Percentiles rank a stretch among this genome's conserved stretches.
Conservation (phyloP, 768 basidiomycete species). For the Cyclocybe cylindracea region DNA sequence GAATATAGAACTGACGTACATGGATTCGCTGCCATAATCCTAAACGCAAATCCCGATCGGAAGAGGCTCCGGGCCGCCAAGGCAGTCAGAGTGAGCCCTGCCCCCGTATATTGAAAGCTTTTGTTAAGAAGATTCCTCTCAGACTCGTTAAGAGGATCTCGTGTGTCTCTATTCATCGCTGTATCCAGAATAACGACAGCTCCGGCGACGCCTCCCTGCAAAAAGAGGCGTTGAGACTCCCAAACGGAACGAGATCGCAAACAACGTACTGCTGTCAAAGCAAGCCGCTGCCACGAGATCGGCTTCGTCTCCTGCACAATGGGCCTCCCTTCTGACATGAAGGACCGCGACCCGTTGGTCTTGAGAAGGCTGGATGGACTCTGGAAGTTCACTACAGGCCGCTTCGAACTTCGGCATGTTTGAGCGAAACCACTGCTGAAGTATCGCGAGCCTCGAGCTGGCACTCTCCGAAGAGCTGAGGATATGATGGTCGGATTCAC, state of each 20-base stretch:
- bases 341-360: conserved; percentile 39
- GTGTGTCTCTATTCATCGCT: conserved; percentile 77
- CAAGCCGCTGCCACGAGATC: conserved; percentile 35
- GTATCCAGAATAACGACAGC: conserved; percentile 63
- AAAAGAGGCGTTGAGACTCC: conserved; percentile 31
- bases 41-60: conserved; percentile 63
- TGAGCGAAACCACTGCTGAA: conserved; percentile 15
- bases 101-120: conserved; percentile 83
- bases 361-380: background rate
- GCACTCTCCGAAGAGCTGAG: conserved; percentile 5
- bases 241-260: conserved; percentile 28
- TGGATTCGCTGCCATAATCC: conserved; percentile 83
- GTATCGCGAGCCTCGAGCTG: conserved; percentile 8
- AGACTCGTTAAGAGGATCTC: conserved; percentile 58
- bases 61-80: conserved; percentile 80
- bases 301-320: conserved; percentile 30
- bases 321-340: conserved; percentile 44
- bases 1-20: conserved; percentile 42
- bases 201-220: conserved; percentile 71
- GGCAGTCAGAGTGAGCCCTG: conserved; percentile 76
- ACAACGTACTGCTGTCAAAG: conserved; percentile 28
- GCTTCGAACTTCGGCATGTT: no score
- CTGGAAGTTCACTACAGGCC: background rate
- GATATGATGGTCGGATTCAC: conserved; percentile 3
- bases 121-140: conserved; percentile 76